Evolutionary conservation across 2,329 filamentous ascomycete genomes (phyloP), one percentile per base, ranked within the genome.

Genomic region (Penicillium sp.): DNA sequence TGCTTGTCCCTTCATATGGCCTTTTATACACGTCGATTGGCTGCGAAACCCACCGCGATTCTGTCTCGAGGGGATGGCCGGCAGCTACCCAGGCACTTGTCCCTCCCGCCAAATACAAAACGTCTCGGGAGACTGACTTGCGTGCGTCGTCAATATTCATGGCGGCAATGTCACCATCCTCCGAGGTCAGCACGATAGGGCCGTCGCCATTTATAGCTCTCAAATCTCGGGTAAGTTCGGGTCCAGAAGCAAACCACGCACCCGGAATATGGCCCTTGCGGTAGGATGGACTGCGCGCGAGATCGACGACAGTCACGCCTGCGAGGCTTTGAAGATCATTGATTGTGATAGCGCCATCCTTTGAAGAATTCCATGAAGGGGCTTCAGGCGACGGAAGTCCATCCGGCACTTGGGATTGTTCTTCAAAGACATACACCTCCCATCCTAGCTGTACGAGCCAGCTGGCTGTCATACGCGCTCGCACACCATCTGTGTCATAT

Each of bases 11-110:
- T 58, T 72, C 70, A 35, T 72, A 72, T 4, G 70, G 70, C 25
- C 70, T 55, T 48, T 70, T 70, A 53, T 72, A 71, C n/a, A 72
- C 65, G 35, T 72, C 70, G 25, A 71, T 70, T 3, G 70, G 68
- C 42, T 68, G 55, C 12, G 69, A 72, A 19, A 72, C 60, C 67
- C 68, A 71, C 2, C 64, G 64, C 2, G 57, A 33, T 33, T 70
- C 67, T 2, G 63, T 68, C 54, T 71, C 69, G 2, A 71, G 51
- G 2, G 59, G 4, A 47, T 61, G 38, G 0, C 61, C 68, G 4
- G 62, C 56, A 23, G 58, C 62, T 23, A 57, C 51, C 70, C 70
- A 72, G 5, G 68, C 66, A 15, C 49, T 58, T 8, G 70, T 72
- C 8, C 70, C 70, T 25, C 70, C 70, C 0, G 23, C 47, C 12